Evolutionary conservation across 192 early-diverging fungal genomes (phyloP).

Genomic region (Coemansia sp.): DNA sequence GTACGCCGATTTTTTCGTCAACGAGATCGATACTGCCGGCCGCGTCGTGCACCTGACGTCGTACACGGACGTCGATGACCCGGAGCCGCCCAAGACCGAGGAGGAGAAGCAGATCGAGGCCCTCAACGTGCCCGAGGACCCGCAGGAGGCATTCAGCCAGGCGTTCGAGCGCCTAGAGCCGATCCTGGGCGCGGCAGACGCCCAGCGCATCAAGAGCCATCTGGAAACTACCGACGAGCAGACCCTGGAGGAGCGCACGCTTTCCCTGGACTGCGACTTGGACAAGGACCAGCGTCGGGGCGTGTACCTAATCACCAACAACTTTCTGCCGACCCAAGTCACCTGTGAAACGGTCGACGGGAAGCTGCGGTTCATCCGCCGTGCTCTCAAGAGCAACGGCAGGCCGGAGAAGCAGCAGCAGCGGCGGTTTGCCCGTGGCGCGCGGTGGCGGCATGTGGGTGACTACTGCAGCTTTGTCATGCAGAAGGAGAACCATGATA

Average conservation of each 20-base stretch:
- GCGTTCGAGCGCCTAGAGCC: slow-evolving; percentile 17
- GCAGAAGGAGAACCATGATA: slow-evolving; percentile 91
- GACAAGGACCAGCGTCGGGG: slow-evolving; percentile 29
- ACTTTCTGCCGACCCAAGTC: slow-evolving; percentile 29
- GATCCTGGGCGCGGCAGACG: slow-evolving; percentile 22
- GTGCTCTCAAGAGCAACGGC: not conserved
- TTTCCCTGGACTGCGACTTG: slow-evolving; percentile 24
- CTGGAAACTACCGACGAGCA: slow-evolving; percentile 12
- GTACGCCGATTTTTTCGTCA: slow-evolving; percentile 85
- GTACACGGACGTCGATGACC: slow-evolving; percentile 25
- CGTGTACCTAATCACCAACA: slow-evolving; percentile 49
- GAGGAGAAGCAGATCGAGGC: slow-evolving; percentile 25
- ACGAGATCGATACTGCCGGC: slow-evolving; percentile 76
- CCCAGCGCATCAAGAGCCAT: slow-evolving; percentile 16
- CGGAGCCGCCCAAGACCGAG: slow-evolving; percentile 15
- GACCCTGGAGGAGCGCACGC: slow-evolving; percentile 10
- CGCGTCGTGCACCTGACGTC: slow-evolving; percentile 63
- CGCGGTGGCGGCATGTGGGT: slow-evolving; percentile 58
- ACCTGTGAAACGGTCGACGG: slow-evolving; percentile 39
- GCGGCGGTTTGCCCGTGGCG: slow-evolving; percentile 1
- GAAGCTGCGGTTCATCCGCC: slow-evolving; percentile 26
- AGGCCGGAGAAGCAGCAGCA: not conserved
- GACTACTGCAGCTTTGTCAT: slow-evolving; percentile 79
- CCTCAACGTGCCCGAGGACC: slow-evolving; percentile 25
- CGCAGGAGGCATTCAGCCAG: slow-evolving; percentile 15